Base-by-base conservation (phyloP, 148 eudicot species). In the Persicaria tinctoria region DNA sequence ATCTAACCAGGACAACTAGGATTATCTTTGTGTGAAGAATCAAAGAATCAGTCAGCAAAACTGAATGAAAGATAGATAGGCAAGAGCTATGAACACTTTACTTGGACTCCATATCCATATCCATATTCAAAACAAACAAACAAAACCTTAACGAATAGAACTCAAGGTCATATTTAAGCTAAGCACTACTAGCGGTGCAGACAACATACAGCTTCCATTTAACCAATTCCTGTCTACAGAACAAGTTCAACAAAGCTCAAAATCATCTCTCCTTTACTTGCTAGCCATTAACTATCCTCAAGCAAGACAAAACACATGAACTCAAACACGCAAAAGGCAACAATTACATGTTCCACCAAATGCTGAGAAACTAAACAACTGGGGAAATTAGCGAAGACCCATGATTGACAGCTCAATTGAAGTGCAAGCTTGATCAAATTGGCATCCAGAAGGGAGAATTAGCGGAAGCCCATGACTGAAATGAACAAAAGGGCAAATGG, bases 31-130 rank as follows among this genome's bases (percentile, higher is more conserved):
- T 78, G 79, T 12, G 78, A 86, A 73, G 81, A 85, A 85, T 82
- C 83, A 86, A 88, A 85, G 86, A 93, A 89, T 88, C 73, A 72
- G 73, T 81, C 20, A 77, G 87, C 50, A 44, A 76, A 78, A 66
- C 47, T 66, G 80, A 81, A 79, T 80, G 83, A 45, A 66, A 78
- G 79, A 75, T 32, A 78, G 79, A 75, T 32, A 76, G 71, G 68
- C 70, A 74, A 53, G 72, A 72, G 78, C 74, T 74, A 3, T 75
- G 78, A 74, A 81, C 79, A 63, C 20, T 78, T 82, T 86, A 87
- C 82, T 85, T 88, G 79, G 57, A 78, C 78, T 84, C 89, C 88
- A 83, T 84, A 72, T 44, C 76, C 11, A 66, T 38, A 50, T 84
- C 89, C 88, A 83, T 84, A 72, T 44, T 74, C 11, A 66, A 66